Base-by-base conservation (phyloP, 2,329 filamentous ascomycete species). In the Venturia pyrina region DNA sequence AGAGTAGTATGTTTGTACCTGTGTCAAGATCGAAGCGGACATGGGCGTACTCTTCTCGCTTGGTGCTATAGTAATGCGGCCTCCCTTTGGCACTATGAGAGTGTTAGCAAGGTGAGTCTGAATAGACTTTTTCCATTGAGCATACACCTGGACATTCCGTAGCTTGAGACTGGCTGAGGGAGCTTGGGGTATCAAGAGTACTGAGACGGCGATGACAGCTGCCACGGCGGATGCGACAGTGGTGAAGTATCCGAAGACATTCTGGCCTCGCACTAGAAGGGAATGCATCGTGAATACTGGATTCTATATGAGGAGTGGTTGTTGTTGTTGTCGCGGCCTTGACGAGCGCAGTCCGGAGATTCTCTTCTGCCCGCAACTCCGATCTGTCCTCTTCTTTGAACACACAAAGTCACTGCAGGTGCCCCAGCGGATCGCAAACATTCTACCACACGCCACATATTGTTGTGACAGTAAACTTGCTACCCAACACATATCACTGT, bases 231-330 rank as follows among this genome's bases (percentile, higher is more conserved):
- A 95, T 66, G 89, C 89, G 69, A 97, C 92, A 34, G 92, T 96
- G 21, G 95, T 98, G 83, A 98, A 97, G 86, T 96, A 97, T 77
- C 95, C 92, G 76, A 99, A 99, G 76, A 92, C 88, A 79, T 91
- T 93, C 78, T 99, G 95, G 70, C 89, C 78, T 71, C 95, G 90
- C 69, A 90, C 91, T 62, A 96, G 79, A 60, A 89, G 85, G 74
- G 91, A 96, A 79, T 97, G 89, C 95, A 99, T 98, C 68, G 68
- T 82, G 79, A 50, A 17, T 50, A 40, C n/a, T 62, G 32, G 37
- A 19, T 44, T n/a, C n/a, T 41, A 7, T 41, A 8, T n/a, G 8
- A 21, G 48, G 21, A 17, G 53, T 59, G 28, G 53, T 6, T 40
- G 7, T 11, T 10, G 53, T 44, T 62, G 60, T 44, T 62, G 60